Base-by-base conservation (phyloP, 192 early-diverging fungal genomes). In the Glomus cerebriforme region DNA sequence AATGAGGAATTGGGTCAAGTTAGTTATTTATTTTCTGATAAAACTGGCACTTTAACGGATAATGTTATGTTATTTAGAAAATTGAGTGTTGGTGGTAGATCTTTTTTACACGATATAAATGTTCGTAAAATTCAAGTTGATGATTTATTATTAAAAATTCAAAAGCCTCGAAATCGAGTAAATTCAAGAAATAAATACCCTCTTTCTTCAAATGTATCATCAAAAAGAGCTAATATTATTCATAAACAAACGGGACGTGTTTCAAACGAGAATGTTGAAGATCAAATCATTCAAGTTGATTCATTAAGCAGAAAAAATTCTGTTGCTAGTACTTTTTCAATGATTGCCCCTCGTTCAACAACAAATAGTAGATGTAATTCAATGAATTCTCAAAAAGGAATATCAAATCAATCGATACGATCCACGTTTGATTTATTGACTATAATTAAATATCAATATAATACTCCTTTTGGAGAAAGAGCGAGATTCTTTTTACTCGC, bases 1-100 rank as follows among this genome's bases (percentile, higher is more conserved):
- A 94, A 95, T 81, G 96, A 97, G 81, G 96, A 97, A 74, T 85
- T 97, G 35, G 95, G 93, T 27, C 90, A 91, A 79, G 93, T 97
- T 66, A 90, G 92, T 73, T 95, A 96, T 76, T 86, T 97, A 15
- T 97, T 97, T 73, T 92, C 92, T 26, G 95, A 96, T 86, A 96
- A 96, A 83, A 96, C 95, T 4, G 95, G 95, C 32, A 96, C 95
- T 17, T 85, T 96, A 32, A 96, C 95, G 0, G 92, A 95, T 72
- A 96, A 95, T 82, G 86, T 93, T 9, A 95, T 95, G 93, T 87
- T 93, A 66, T 91, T 96, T 70, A 86, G 91, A 32, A 90, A 89
- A 12, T 82, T 91, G 22, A 90, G 90, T 81, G 86, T 89, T 3
- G 90, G 87, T 7, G 92, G 92, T 8, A 86, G 82, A 68, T 83